Evolutionary conservation across 768 basidiomycete species (phyloP), one percentile per base, ranked within the genome.

Genomic region (Trametes cingulata): DNA sequence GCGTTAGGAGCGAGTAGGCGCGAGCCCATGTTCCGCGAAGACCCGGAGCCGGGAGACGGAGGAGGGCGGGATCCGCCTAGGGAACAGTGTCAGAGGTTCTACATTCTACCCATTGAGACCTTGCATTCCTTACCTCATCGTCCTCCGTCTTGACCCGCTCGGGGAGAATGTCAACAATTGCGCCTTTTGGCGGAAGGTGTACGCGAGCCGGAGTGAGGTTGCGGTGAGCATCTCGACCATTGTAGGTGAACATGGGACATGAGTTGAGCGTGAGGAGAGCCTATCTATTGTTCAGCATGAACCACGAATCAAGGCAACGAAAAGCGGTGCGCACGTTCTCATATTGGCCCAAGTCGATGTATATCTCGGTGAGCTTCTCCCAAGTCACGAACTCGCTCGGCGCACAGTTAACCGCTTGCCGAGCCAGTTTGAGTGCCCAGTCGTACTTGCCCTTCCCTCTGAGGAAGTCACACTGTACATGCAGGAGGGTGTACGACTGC

Each of bases 161-260:
- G 2, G 95, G 95, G 2, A 99, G 79, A 40, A 98, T 93, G 45
- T 96, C 94, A 6, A 86, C 86, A 62, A 98, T 94, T 45, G 88
- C 84, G 55, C 87, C 83, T 63, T 89, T 90, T 71, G 91, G 85
- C 1, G 97, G 97, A 0, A 97, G 79, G 72, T 95, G 93, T 6
- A 95, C 82, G 60, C 87, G 85, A 1, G 88, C 78, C 17, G 95
- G 86, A 1, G 89, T 79, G 10, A 98, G 85, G 71, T 83, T 85
- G 3, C 95, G 85, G 71, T 99, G 97, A 2, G 88, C 80, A 72
- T 99, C 97, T 20, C 95, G 87, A 43, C 97, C 96, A 69, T 97
- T 97, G 77, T 91, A 98, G 8, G 97, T 98, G 76, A 99, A 99
- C 97, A 99, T 98, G 2, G 96, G 95, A 76, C 97, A 98, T n/a